Evolutionary conservation across 352 stramenopile genomes (phyloP).

Genomic region (Pythium sukuiense): DNA sequence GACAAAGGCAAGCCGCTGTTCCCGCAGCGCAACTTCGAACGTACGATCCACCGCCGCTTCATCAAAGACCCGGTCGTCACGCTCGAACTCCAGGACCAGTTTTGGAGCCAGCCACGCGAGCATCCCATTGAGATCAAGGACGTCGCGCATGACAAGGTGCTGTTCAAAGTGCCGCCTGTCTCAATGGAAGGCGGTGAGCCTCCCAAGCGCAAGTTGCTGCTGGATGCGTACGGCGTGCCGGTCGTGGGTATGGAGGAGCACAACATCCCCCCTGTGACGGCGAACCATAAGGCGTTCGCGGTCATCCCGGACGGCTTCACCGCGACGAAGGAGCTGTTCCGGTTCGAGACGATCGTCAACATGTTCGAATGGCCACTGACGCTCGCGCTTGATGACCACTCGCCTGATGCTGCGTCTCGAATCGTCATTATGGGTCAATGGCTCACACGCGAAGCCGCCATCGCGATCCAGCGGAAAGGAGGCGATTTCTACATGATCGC

Average conservation of each 20-base stretch:
- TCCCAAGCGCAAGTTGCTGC: conserved; percentile 8
- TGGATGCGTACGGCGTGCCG: conserved; percentile 2
- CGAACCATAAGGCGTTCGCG: neutral
- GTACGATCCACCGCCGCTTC: neutral
- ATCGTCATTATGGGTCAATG: neutral
- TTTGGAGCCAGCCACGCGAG: neutral
- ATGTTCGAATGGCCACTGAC: too few relatives aligned
- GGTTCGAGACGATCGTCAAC: neutral
- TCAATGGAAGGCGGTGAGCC: too few relatives aligned
- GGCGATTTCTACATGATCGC: neutral
- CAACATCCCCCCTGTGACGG: neutral
- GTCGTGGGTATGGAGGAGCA: conserved; percentile 1
- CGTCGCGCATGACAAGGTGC: conserved; percentile 1
- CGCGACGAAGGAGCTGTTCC: neutral
- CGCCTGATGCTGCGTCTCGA: too few relatives aligned
- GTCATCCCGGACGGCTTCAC: neutral
- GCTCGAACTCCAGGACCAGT: neutral
- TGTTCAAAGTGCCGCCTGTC: neutral
- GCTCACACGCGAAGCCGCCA: neutral
- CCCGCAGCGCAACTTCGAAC: neutral
- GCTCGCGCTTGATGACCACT: neutral
- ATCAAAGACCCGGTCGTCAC: neutral
- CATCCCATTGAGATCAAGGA: conserved; percentile 1
- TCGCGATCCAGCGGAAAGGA: neutral
- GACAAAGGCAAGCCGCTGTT: conserved; percentile 3